Conservation (phyloP, 179 eudicot genomes). For the Carnegiea gigantea region DNA sequence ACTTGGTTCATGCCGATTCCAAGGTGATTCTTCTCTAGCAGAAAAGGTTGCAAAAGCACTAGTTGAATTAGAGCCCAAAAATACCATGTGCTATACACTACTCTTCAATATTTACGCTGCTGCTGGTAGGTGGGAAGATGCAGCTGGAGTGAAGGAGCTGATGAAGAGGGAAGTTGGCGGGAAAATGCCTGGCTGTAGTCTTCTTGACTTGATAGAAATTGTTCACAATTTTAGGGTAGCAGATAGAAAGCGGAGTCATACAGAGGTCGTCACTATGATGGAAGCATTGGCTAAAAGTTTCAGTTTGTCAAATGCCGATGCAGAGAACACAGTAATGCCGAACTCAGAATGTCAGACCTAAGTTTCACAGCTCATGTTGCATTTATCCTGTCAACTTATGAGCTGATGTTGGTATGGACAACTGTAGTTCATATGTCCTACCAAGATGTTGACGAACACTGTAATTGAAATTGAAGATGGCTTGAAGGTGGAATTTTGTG, state of each 20-base stretch:
- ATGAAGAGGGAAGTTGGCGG: constrained; percentile 38
- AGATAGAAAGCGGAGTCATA: constrained; percentile 19
- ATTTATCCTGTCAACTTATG: no score
- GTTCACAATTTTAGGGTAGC: constrained; percentile 34
- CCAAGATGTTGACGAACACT: no score
- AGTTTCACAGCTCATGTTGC: no score
- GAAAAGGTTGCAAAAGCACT: constrained; percentile 57
- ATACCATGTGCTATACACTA: constrained; percentile 49
- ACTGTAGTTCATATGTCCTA: no score
- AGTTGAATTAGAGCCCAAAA: constrained; percentile 57
- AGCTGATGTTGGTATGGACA: no score
- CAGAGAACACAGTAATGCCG: no score
- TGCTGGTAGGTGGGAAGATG: constrained; percentile 72
- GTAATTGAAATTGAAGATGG: no score
- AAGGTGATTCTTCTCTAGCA: constrained; percentile 45
- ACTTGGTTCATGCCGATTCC: constrained; percentile 55
- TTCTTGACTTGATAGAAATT: constrained; percentile 57
- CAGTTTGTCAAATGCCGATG: neutral
- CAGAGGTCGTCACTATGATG: constrained; percentile 25
- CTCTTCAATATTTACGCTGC: constrained; percentile 64
- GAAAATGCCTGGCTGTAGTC: constrained; percentile 48
- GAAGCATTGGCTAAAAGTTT: constrained; percentile 15
- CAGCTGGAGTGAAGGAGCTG: constrained; percentile 44
- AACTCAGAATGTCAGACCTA: no score
- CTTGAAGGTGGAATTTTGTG: no score